phyloP scores from a whole-genome alignment of 2,329 filamentous ascomycete genomes.

The Rutstroemia sp. region DNA sequence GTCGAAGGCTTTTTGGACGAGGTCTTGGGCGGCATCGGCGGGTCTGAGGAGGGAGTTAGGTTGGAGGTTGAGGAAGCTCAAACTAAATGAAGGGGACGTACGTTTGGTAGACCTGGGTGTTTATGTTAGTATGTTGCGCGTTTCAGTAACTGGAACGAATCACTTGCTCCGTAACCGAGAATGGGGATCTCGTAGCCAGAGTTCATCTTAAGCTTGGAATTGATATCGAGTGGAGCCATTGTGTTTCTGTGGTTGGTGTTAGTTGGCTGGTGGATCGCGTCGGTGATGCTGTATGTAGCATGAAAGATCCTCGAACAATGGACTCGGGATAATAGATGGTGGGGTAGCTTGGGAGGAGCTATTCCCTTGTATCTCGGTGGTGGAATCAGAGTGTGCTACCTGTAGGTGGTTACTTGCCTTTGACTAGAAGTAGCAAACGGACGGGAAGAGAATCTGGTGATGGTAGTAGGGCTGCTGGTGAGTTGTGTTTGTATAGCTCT shows the following conservation, averaged over 20 bases:
- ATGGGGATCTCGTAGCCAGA: conserved; percentile 55
- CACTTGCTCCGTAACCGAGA: conserved; percentile 45
- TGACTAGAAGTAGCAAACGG: not conserved
- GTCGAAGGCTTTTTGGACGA: conserved; percentile 48
- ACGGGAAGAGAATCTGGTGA: not conserved
- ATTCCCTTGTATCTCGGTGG: not conserved
- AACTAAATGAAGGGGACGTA: not conserved
- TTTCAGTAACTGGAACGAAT: not conserved
- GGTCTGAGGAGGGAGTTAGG: conserved; percentile 28
- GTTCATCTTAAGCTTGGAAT: conserved; percentile 39
- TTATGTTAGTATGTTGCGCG: not conserved
- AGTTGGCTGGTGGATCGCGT: not conserved
- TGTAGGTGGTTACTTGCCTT: not conserved
- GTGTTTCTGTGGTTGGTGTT: conserved; percentile 7
- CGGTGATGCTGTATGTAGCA: not conserved
- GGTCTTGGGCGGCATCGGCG: conserved; percentile 46
- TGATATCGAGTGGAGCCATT: conserved; percentile 40
- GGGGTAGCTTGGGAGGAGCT: not conserved
- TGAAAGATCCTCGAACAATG: not conserved
- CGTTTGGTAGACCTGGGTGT: conserved; percentile 6
- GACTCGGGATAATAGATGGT: not conserved
- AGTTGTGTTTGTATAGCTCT: not conserved
- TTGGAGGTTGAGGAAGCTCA: no score
- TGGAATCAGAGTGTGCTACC: no score
- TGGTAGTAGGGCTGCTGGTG: not conserved